These are phyloP conservation scores for Wickerhamomyces kurtzmanii DNA, from an alignment of 805 yeast genomes.

Conservation along the genomic window DNA sequence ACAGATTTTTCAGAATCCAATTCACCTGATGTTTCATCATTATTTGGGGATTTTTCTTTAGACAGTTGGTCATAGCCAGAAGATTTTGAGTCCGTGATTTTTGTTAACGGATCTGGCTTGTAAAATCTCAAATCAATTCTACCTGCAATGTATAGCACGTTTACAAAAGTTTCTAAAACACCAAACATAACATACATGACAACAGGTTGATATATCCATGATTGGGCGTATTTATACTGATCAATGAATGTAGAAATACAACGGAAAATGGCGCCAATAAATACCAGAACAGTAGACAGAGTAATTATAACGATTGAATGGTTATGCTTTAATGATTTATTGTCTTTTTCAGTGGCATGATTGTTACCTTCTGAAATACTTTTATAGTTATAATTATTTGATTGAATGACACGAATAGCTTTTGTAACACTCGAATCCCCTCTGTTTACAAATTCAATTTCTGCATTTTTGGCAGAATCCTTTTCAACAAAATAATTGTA, in stretches of 20 bases:
- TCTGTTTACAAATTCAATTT: conserved; percentile 29
- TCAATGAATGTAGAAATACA: conserved; percentile 32
- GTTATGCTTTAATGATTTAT: conserved; percentile 32
- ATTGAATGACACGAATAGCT: conserved; percentile 52
- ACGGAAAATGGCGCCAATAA: conserved; percentile 42
- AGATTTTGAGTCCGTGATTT: no score
- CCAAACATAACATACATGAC: conserved; percentile 67
- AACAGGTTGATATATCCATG: conserved; percentile 42
- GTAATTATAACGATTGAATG: conserved; percentile 33
- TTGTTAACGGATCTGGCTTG: conserved; percentile 54
- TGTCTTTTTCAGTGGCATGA: conserved; percentile 11
- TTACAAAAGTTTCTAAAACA: conserved; percentile 49
- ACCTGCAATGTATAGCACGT: conserved; percentile 45
- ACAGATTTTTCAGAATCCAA: no score
- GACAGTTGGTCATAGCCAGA: no score
- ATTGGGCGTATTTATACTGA: conserved; percentile 20
- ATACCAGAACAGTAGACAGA: conserved; percentile 36
- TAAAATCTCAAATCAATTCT: conserved; percentile 73
- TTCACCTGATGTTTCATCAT: no score
- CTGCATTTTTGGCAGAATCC: conserved; percentile 41
- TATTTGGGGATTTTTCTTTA: no score
- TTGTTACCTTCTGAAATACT: conserved; percentile 11
- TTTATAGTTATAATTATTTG: conserved; percentile 34
- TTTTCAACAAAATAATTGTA: conserved; percentile 50
- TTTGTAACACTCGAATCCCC: conserved; percentile 15